These are phyloP conservation scores for Cladophialophora chaetospira DNA, from an alignment of 2,329 filamentous ascomycete genomes.

Conservation along the genomic window DNA sequence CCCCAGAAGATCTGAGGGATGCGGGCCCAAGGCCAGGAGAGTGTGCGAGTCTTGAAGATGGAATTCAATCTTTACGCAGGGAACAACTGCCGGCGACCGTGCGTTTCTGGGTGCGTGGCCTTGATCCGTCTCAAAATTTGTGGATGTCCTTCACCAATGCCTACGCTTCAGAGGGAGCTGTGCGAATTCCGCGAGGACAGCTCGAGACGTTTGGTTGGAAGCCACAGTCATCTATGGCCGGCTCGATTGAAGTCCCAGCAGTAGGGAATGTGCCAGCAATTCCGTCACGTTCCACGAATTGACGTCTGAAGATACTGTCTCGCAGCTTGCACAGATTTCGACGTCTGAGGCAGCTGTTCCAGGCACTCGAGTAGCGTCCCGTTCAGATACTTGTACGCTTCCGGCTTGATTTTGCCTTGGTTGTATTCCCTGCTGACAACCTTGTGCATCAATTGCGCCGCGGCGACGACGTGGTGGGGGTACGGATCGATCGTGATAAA, in stretches of 20 bases:
- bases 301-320: constrained; percentile 25
- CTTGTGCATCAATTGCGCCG: constrained; percentile 36
- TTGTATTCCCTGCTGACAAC: constrained; percentile 34
- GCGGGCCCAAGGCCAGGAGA: too few species aligned
- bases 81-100: too few species aligned
- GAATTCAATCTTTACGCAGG: too few species aligned
- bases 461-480: constrained; percentile 38
- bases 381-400: constrained; percentile 33
- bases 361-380: constrained; percentile 34
- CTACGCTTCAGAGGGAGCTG: too few species aligned
- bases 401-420: constrained; percentile 33
- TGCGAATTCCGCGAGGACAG: too few species aligned
- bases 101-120: too few species aligned
- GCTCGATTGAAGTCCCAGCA: neutral
- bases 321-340: constrained; percentile 36
- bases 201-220: too few species aligned
- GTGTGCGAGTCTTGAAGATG: too few species aligned
- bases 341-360: constrained; percentile 36
- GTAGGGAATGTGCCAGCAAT: too few species aligned
- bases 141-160: too few species aligned
- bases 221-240: neutral
- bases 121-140: too few species aligned
- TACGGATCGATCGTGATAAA: constrained; percentile 39
- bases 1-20: too few species aligned
- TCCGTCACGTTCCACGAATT: neutral